Base-by-base conservation (phyloP, 306 rosid genomes). In the Cicer yamashitae region DNA sequence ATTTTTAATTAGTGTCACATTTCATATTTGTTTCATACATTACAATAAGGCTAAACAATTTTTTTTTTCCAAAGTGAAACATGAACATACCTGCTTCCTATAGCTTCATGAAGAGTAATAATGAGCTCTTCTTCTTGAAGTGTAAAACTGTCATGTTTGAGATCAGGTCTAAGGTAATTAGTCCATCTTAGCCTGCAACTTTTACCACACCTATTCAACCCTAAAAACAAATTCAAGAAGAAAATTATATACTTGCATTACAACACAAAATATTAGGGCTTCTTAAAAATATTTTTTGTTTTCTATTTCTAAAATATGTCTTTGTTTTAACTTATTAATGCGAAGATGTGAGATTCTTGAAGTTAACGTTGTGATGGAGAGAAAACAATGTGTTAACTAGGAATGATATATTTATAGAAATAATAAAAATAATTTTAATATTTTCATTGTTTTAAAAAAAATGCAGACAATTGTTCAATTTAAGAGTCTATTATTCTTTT, bases 181-280 rank as follows among this genome's bases (percentile, higher is more conserved):
- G 99, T 94, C 97, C 97, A 94, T 85, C 99, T 88, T 8, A 94
- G 83, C 82, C 97, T 85, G 70, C 99, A 94, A 71, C 99, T 92
- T 78, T 92, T 94, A 6, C 97, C 99, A 64, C 97, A 94, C 58
- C 99, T 82, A 68, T 92, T 94, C 38, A 94, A 74, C 11, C 99
- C 99, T 94, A 89, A 46, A 73, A 73, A 76, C n/a, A 76, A 61
- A 4, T 75, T 73, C 45, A 63, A 71, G 12, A 44, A 70, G 5
- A 0, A n/a, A 70, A 56, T 59, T 25, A 25, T 25, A 25, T 58
- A 43, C 18, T 61, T 39, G 13, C 46, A 53, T 52, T 48, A 57
- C 30, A 70, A 17, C 56, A 34, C 34, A 62, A 8, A 11, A 76
- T 45, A 56, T 48, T 12, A 45, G 13, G 50, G 13, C 34, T 2